Base-by-base conservation (phyloP, 1,139 yeast species). In the Arxiozyma slooffiae region DNA sequence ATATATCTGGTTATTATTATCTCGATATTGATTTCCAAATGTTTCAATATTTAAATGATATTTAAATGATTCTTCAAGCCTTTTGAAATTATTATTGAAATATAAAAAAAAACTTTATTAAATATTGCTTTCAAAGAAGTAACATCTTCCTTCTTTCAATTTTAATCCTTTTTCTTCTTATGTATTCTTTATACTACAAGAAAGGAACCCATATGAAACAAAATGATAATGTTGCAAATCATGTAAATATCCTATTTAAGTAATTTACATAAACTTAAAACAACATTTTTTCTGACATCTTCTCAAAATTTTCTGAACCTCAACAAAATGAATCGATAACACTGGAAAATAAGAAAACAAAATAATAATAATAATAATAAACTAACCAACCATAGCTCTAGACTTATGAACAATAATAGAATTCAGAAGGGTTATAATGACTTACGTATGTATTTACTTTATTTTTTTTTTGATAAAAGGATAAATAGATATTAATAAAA, bases 401-500 rank as follows among this genome's bases (percentile, higher is more conserved):
- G 34, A 8, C 7, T 26, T 5, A 26, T 7, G 3, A 14, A 26
- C 34, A 26, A 5, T 26, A 7, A 26, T 3, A 14, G 34, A 26
- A 26, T 8, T 5, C 34, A 26, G 9, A 18, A 9, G 17, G 17
- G 23, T 30, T 39, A 45, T 30, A 34, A 39, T 36, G 40, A 40
- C 34, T 34, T 18, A 34, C 36, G 23, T 18, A 30, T 30, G 23
- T 24, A 20, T 39, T 46, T 41, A 11, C 11, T 26, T n/a, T n/a
- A n/a, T n/a, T 5, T 8, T 26, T 26, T 5, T 5, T 26, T 21
- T 37, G 20, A 22, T 21, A 42, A 37, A 38, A 38, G 44, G 50
- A 48, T 48, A 51, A 44, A 50, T 43, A 48, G 47, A 49, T 41
- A 51, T 50, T 52, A 52, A 53, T 52, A 50, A 51, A 52, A 50